Conservation (phyloP, 495 filamentous ascomycete genomes). For the Neurospora tetraspora region DNA sequence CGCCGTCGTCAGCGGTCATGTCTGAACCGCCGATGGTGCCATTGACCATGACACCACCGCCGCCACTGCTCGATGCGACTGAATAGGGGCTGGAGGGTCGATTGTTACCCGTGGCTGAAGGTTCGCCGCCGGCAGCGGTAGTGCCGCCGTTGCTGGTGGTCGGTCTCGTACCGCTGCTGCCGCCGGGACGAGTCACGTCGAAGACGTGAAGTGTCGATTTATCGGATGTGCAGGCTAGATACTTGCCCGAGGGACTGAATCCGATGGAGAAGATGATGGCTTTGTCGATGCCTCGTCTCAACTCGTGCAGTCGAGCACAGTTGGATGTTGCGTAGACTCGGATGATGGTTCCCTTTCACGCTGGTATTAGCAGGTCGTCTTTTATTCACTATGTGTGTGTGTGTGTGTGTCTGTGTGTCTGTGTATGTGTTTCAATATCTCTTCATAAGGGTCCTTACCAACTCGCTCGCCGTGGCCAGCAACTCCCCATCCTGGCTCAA, state of each 20-base stretch:
- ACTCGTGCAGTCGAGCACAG: constrained; percentile 68
- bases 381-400: not conserved
- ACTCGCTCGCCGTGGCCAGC: constrained; percentile 85
- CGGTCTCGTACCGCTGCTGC: constrained; percentile 50
- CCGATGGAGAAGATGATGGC: constrained; percentile 79
- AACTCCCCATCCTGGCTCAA: constrained; percentile 73
- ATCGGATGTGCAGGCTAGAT: constrained; percentile 91
- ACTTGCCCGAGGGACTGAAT: constrained; percentile 67
- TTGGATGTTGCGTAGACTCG: constrained; percentile 71
- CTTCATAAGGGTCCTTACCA: constrained; percentile 33
- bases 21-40: constrained; percentile 17
- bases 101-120: not conserved
- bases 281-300: constrained; percentile 80
- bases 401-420: not conserved
- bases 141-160: constrained; percentile 28
- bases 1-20: not conserved
- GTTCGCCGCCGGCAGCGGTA: constrained; percentile 24
- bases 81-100: not conserved
- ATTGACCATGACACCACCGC: not conserved
- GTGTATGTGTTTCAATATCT: not conserved
- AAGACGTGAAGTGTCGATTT: constrained; percentile 94
- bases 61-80: not conserved
- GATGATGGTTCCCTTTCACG: constrained; percentile 67
- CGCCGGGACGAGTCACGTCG: constrained; percentile 49
- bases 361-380: not conserved